Conservation (phyloP, 306 rosid genomes). For the Pyrus communis region DNA sequence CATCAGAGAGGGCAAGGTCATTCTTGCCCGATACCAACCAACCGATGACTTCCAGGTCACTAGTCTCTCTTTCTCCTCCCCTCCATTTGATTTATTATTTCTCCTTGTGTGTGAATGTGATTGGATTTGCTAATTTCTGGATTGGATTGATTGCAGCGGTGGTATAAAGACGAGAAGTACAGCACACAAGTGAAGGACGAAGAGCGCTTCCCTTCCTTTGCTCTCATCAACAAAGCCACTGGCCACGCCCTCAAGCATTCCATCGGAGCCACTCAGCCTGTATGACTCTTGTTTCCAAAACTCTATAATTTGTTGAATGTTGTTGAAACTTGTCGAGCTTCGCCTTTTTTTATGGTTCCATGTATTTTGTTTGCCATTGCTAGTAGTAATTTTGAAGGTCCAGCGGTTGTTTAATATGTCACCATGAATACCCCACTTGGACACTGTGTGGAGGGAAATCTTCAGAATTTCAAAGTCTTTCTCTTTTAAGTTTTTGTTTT, state of each 20-base stretch:
- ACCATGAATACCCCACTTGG: not conserved
- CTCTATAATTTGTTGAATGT: not conserved
- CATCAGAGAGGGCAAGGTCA: constrained; percentile 40
- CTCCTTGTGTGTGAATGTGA: not conserved
- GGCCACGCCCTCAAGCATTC: constrained; percentile 81
- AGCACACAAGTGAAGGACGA: constrained; percentile 74
- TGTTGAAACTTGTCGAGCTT: not conserved
- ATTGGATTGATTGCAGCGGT: constrained; percentile 42
- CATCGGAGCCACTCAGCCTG: constrained; percentile 59
- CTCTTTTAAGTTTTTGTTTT: not conserved
- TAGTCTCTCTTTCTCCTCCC: not conserved
- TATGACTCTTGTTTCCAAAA: constrained; percentile 13
- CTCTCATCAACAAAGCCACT: constrained; percentile 71
- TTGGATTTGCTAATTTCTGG: not conserved
- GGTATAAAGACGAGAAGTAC: constrained; percentile 86
- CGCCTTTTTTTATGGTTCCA: not conserved
- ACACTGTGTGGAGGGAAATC: not conserved
- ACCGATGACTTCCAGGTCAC: constrained; percentile 44
- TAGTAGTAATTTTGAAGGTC: not conserved
- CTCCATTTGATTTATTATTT: not conserved
- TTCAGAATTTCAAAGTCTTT: not conserved
- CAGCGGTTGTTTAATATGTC: not conserved
- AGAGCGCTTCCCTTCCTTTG: constrained; percentile 68
- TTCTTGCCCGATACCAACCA: constrained; percentile 52
- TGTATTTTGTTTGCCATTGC: not conserved